Conservation (phyloP, 2,329 filamentous ascomycete genomes). For the Colletotrichum simmondsii region DNA sequence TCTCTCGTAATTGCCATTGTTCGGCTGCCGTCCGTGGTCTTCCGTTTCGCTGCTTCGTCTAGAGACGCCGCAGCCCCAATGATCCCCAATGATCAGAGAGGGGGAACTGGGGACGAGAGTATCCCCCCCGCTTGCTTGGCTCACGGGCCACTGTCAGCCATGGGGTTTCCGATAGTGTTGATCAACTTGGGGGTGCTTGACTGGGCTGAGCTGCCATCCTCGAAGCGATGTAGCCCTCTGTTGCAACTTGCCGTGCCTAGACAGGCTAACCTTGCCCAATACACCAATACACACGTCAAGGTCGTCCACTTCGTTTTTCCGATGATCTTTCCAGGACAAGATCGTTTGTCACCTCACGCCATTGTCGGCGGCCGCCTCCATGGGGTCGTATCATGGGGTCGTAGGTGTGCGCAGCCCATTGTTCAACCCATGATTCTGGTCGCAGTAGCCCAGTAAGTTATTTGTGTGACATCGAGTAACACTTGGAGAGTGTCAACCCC, state of each 20-base stretch:
- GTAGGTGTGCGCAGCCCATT: neutral
- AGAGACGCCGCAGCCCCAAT: neutral
- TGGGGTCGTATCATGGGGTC: neutral
- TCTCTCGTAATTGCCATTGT: constrained; percentile 2
- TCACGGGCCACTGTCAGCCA: neutral
- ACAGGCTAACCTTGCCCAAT: constrained; percentile 14
- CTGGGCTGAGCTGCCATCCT: constrained; percentile 30
- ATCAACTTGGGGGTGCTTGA: constrained; percentile 4
- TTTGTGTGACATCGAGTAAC: neutral
- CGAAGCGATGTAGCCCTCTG: constrained; percentile 32
- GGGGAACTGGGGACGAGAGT: constrained; percentile 7
- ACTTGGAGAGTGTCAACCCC: neutral
- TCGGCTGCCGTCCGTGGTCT: neutral
- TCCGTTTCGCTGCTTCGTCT: neutral
- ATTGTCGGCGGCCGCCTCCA: constrained; percentile 1
- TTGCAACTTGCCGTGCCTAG: constrained; percentile 18
- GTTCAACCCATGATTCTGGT: neutral
- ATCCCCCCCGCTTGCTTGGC: neutral
- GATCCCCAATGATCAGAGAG: neutral
- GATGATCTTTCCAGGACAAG: constrained; percentile 9
- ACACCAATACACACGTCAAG: constrained; percentile 14
- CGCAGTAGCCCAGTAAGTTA: neutral
- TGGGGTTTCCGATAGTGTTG: constrained; percentile 13
- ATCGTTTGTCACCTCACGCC: constrained; percentile 14
- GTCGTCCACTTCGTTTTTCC: constrained; percentile 2